Percentiles rank a stretch among this genome's conserved stretches.
These are phyloP conservation scores for Scedosporium apiospermum DNA, from an alignment of 2,329 filamentous ascomycete species.

Conservation along the genomic window DNA sequence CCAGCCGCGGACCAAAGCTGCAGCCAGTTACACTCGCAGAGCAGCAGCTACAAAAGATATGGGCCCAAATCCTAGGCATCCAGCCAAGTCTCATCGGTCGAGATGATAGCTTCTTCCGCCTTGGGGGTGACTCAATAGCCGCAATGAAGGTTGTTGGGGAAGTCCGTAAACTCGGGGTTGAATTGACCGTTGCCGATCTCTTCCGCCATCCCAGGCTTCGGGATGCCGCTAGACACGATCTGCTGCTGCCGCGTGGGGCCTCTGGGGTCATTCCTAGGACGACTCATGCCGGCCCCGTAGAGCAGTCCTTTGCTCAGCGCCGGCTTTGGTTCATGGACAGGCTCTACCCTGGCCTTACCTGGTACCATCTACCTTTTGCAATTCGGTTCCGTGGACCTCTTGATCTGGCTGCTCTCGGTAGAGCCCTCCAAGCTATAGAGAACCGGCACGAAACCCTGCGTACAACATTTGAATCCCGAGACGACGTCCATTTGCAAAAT, in stretches of 20 bases:
- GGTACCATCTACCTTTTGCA: constrained; percentile 12
- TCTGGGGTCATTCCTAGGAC: constrained; percentile 14
- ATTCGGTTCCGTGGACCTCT: constrained; percentile 10
- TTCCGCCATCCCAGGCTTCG: constrained; percentile 32
- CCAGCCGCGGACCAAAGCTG: constrained; percentile 12
- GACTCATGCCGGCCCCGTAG: constrained; percentile 8
- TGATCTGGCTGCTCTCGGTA: constrained; percentile 7
- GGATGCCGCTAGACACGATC: constrained; percentile 27
- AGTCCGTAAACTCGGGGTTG: constrained; percentile 26
- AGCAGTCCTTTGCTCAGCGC: constrained; percentile 15
- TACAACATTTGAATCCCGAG: constrained; percentile 10
- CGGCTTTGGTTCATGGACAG: constrained; percentile 15
- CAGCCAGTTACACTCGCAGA: constrained; percentile 26
- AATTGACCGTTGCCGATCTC: constrained; percentile 33
- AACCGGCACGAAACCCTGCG: constrained; percentile 13
- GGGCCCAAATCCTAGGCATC: constrained; percentile 23
- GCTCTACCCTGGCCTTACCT: constrained; percentile 10
- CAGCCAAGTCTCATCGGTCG: constrained; percentile 17
- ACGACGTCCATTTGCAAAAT: constrained; percentile 8
- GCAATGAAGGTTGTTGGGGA: constrained; percentile 40
- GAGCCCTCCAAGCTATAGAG: constrained; percentile 11
- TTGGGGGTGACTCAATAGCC: constrained; percentile 40
- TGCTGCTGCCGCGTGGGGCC: constrained; percentile 12
- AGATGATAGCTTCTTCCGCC: constrained; percentile 34
- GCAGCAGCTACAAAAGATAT: constrained; percentile 24